These are phyloP conservation scores for Chamaecyparis obtusa DNA, from an alignment of 75 land plant genomes.

Conservation along the genomic window DNA sequence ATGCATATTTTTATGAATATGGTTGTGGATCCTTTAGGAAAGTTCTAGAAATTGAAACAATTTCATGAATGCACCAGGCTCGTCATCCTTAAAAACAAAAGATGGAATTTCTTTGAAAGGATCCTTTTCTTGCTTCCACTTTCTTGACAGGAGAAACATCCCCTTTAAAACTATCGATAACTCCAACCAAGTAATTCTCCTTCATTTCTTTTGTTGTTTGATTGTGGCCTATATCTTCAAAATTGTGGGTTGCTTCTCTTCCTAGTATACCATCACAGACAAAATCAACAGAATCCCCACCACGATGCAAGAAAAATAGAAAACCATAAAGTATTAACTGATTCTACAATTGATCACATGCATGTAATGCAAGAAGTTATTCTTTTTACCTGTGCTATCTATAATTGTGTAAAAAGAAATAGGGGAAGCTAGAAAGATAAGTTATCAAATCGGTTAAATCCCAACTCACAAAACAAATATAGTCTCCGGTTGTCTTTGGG, in stretches of 20 bases:
- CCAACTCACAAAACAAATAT: neutral
- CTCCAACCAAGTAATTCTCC: conserved; percentile 23
- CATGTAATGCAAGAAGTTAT: neutral
- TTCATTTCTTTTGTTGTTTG: conserved; percentile 16
- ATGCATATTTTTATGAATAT: neutral
- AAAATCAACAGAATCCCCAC: neutral
- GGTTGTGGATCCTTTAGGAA: conserved; percentile 8
- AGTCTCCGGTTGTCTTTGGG: neutral
- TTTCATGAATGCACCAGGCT: conserved; percentile 17
- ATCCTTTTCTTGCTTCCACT: conserved; percentile 29
- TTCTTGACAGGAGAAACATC: conserved; percentile 21
- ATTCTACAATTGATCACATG: neutral
- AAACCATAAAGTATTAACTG: neutral
- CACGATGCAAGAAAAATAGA: neutral
- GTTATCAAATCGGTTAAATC: neutral
- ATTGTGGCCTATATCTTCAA: conserved; percentile 36
- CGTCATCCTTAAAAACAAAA: conserved; percentile 28
- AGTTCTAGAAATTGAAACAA: conserved; percentile 19
- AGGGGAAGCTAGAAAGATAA: neutral
- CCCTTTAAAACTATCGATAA: conserved; percentile 7
- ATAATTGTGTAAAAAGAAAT: neutral
- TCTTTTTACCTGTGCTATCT: neutral
- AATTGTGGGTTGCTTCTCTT: conserved; percentile 31
- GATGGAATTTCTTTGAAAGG: conserved; percentile 28
- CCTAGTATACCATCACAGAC: conserved; percentile 16